Base-by-base conservation (phyloP, 139 green algal genomes). In the Pseudopediastrum boryanum region DNA sequence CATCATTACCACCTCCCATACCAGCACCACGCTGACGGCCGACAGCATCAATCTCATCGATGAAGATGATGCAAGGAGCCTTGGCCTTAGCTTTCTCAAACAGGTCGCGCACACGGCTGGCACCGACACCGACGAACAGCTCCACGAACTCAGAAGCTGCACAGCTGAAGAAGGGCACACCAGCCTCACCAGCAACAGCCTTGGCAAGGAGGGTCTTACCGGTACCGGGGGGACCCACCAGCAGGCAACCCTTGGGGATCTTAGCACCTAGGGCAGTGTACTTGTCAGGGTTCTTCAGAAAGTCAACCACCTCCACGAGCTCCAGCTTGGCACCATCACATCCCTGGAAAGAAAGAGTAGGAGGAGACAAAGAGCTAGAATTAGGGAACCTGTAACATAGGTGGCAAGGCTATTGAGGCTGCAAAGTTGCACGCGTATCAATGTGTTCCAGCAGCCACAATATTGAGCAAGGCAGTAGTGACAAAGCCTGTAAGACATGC, bases 61-160 rank as follows among this genome's bases (percentile, higher is more conserved):
- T 96, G 87, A 99, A 99, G 58, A 99, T 86, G 80, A 99, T 99
- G 94, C 96, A 99, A 9, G 96, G 96, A 0, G 96, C 96, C 85
- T 99, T 99, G 84, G 97, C 90, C 89, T 99, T 99, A 50, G 96
- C 95, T 88, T 98, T 98, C 88, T 98, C 97, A 85, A 99, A 99
- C 48, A 99, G 87, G 85, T 99, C 96, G 35, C 96, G 85, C 35
- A 99, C 96, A 71, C 96, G 93, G 48, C 91, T 96, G 4, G 96
- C 96, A 75, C 96, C 96, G 13, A 99, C 96, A 81, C 96, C 96
- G 2, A 99, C 96, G 82, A 99, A 99, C 89, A 99, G 95, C 89
- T 99, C 96, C 67, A 99, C 96, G 81, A 99, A 99, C 89, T 99
- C 96, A 27, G 96, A 98, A 29, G 95, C 96, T 25, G 95, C 97